Base-by-base conservation (phyloP, 441 rosid genomes). In the Oxalis stricta region DNA sequence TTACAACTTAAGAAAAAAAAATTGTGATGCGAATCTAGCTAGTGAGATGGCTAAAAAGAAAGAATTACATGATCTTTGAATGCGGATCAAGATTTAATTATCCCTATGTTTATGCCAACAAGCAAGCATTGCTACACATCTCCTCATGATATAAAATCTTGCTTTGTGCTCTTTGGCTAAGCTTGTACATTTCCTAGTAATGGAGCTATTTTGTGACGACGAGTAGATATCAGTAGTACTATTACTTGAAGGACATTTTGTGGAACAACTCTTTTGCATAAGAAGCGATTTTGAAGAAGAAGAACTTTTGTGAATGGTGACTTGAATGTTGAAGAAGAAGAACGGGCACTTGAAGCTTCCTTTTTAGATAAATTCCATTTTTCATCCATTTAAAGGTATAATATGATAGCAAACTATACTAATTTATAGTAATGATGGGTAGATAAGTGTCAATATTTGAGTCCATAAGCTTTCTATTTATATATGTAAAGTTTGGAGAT, bases 121-220 rank as follows among this genome's bases (percentile, higher is more conserved):
- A 59, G 81, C 96, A 52, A 91, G 98, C 96, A 91, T 91, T 39
- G 98, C 94, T 48, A 91, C 94, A 61, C 98, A 91, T 50, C 96
- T 72, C 53, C 96, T 79, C 93, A 91, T 91, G 66, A 91, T 85
- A 55, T 91, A 91, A 59, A 91, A 86, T 62, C 83, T 79, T 9
- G 96, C 83, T 72, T 91, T 91, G 52, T 91, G 94, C 48, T 85
- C 98, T 60, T 91, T 85, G 39, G 98, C 98, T 52, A 89, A 45
- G 76, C 64, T 78, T 56, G 78, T 82, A 41, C 84, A 91, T 59
- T 85, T 91, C 14, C 69, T 68, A 7, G 84, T 51, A 47, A 77
- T 78, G 48, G 77, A 62, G 33, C 58, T 63, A 62, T 82, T 84
- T 9, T 76, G 78, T 26, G 86, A 81, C n/a, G n/a, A n/a, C n/a